Base-by-base conservation (phyloP, 495 filamentous ascomycete species). In the Aspergillus haitiensis region DNA sequence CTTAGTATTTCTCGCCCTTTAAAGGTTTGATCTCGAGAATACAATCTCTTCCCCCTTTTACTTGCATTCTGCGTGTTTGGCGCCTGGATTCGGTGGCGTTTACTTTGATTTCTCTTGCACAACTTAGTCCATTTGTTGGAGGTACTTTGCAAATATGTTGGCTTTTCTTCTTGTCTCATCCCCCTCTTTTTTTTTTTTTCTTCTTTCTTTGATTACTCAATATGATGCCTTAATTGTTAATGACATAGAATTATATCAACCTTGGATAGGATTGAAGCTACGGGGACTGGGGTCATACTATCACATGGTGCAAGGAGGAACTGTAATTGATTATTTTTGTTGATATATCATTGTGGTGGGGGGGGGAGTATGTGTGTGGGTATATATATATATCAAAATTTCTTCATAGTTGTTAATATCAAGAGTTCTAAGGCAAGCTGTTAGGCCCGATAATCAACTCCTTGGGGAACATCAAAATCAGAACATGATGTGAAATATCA, bases 201-300 rank as follows among this genome's bases (percentile, higher is more conserved):
- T n/a, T 16, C 27, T 57, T 52, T 39, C 35, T 33, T 33, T 35
- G 9, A 40, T 47, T 8, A 44, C 50, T 12, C 58, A 47, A 32
- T 52, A 56, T 60, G 58, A 63, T 55, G 61, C 51, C 56, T 33
- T 67, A 67, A 64, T 64, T 62, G 56, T 58, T 67, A 67, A 64
- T 67, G 56, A 55, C 56, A 62, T 67, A 67, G 65, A 67, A 54
- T 27, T 60, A 51, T 59, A 52, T 51, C 8, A 15, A 31, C 15
- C 34, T 40, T 48, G 36, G 37, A 45, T 27, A 42, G 33, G 45
- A 27, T 27, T 27, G 21, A 27, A 36, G 27, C 21, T n/a, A n/a
- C 10, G n/a, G 52, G 11, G 35, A 15, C 11, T n/a, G 48, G 31
- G 48, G 13, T 49, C 18, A 33, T 50, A 31, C 35, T 45, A 54